Conservation (phyloP, 1,139 yeast species). For the Taiozyma sp. region DNA sequence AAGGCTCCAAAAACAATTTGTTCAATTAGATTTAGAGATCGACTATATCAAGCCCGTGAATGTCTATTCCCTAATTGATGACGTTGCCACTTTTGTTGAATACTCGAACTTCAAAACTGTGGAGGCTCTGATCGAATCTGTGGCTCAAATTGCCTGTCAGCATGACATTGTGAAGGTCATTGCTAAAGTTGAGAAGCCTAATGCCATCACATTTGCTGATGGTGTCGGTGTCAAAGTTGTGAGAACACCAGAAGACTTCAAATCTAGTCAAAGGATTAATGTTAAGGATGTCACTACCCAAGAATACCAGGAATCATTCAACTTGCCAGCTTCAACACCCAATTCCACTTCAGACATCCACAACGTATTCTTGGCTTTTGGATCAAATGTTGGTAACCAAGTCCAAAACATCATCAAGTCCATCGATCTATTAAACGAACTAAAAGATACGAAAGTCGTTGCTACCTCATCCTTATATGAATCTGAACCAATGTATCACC, state of each 20-base stretch:
- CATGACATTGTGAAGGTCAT: slow-evolving; percentile 35
- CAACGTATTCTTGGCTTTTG: slow-evolving; percentile 77
- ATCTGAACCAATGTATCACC: slow-evolving; percentile 88
- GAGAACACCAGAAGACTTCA: slow-evolving; percentile 39
- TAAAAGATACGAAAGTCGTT: slow-evolving; percentile 42
- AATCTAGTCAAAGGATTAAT: slow-evolving; percentile 8
- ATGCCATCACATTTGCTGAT: slow-evolving; percentile 81
- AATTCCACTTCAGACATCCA: slow-evolving; percentile 28
- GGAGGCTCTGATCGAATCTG: slow-evolving; percentile 79
- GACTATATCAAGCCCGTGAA: slow-evolving; percentile 29
- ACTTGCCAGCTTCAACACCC: slow-evolving; percentile 22
- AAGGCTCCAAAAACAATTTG: slow-evolving; percentile 72
- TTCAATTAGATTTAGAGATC: slow-evolving; percentile 53
- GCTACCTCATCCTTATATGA: slow-evolving; percentile 76
- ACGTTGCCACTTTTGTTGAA: slow-evolving; percentile 58
- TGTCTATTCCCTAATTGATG: slow-evolving; percentile 36
- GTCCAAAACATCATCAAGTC: slow-evolving; percentile 58
- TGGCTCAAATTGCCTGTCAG: slow-evolving; percentile 59
- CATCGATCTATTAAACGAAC: slow-evolving; percentile 39
- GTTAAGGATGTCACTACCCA: not conserved
- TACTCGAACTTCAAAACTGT: slow-evolving; percentile 81
- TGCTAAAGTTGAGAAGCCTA: slow-evolving; percentile 77
- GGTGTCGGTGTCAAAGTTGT: slow-evolving; percentile 85
- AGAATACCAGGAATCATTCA: slow-evolving; percentile 14
- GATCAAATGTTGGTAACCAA: slow-evolving; percentile 80